A percentile compares a stretch with the other conserved stretches of the same genome.
Conservation (phyloP, 768 basidiomycete genomes). For the Cyathus striatus region DNA sequence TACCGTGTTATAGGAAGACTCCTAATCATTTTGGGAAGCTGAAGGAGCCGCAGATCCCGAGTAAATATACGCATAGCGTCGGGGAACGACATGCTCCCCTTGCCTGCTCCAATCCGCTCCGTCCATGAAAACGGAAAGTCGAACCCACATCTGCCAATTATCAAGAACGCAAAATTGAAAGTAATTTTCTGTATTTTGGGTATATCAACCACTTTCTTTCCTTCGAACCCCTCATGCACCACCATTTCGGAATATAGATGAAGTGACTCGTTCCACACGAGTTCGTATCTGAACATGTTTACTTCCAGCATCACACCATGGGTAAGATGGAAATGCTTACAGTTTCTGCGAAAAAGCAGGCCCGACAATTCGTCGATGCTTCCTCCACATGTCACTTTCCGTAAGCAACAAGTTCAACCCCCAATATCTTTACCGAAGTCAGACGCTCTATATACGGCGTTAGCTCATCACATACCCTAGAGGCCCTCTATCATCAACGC, state of each 20-base stretch:
- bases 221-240: conserved; percentile 15
- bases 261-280: conserved; percentile 21
- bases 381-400: conserved; percentile 25
- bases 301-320: neutral
- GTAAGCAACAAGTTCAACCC: conserved; percentile 27
- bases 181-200: conserved; percentile 13
- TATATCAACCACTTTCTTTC: conserved; percentile 6
- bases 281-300: conserved; percentile 12
- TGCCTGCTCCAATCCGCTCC: neutral
- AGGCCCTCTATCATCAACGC: conserved; percentile 10
- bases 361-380: conserved; percentile 25
- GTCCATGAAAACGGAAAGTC: conserved; percentile 7
- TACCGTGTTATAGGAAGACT: neutral
- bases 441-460: neutral
- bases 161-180: conserved; percentile 5
- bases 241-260: conserved; percentile 22
- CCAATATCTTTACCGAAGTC: conserved; percentile 21
- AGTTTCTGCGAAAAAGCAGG: conserved; percentile 25
- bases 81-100: conserved; percentile 5
- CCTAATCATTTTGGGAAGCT: neutral
- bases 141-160: conserved; percentile 7
- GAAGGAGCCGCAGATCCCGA: neutral
- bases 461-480: neutral
- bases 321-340: conserved; percentile 8
- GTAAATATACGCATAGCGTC: conserved; percentile 7